Evolutionary conservation across 371 early-diverging fungal genomes (phyloP), one percentile per base, ranked within the genome.

Genomic region (Syncephalis fuscata): DNA sequence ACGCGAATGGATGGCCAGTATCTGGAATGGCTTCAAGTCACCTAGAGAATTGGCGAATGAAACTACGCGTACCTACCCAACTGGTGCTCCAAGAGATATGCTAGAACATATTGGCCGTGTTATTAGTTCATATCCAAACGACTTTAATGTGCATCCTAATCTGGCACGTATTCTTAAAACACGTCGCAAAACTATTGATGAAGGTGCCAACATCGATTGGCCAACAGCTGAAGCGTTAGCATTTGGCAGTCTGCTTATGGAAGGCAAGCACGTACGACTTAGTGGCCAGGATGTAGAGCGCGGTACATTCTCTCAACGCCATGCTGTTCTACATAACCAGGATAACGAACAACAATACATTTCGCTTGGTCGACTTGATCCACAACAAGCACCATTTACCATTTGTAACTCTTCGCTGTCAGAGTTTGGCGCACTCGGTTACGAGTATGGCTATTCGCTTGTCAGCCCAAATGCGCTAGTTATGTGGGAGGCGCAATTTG

Each of bases 401-500:
- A 86, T 94, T 59, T 77, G 73, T 70, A 96, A 96, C 77, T 90
- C 91, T 22, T 86, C 86, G 9, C 71, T 96, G 46, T 89, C 91
- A n/a, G 97, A 96, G 66, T 96, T 74, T 57, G 97, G 93, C 57
- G 82, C 77, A 22, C 74, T 96, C 49, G 97, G 97, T 37, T 96
- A 92, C 59, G 97, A 96, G 66, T 78, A 89, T 15, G 97, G 97
- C 38, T 92, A 89, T 67, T 89, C 90, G 14, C 71, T 92, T 52
- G 92, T 84, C 46, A 81, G 83, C 70, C 94, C 95, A 46, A 81
- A 92, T 61, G 73, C 88, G 39, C 76, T 95, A 27, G 76, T 90
- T 22, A 69, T 94, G 57, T 97, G 95, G 95, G 97, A 97, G 68
- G 97, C 92, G 20, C 97, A 96, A 73, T 88, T 95, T 57, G 97